phyloP scores from a whole-genome alignment of 495 filamentous ascomycete species.

The Trichoderma orchidacearum region DNA sequence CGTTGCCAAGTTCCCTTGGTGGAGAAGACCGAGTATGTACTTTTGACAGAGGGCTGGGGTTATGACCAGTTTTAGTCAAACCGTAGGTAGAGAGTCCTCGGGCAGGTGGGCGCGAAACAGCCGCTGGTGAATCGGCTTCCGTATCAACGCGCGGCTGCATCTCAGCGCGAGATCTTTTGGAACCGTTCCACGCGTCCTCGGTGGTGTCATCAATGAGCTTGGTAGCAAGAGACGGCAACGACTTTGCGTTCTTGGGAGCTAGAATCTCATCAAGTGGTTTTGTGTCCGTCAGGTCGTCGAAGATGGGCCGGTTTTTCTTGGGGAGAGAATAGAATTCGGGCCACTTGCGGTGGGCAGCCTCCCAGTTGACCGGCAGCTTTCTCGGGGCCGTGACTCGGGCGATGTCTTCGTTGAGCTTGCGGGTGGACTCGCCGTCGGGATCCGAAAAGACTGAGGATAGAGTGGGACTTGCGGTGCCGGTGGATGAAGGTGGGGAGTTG shows the following conservation, averaged over 20 bases:
- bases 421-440: constrained; percentile 31
- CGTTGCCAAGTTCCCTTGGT: not conserved
- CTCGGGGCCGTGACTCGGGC: constrained; percentile 4
- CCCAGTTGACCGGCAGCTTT: constrained; percentile 3
- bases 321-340: constrained; percentile 4
- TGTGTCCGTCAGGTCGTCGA: constrained; percentile 6
- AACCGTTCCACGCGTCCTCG: constrained; percentile 10
- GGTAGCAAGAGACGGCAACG: constrained; percentile 12
- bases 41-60: constrained; percentile 1
- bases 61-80: not conserved
- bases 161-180: constrained; percentile 18
- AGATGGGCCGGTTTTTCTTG: not conserved
- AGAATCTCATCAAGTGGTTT: not conserved
- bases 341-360: constrained; percentile 2
- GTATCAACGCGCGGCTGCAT: constrained; percentile 32
- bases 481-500: constrained; percentile 36
- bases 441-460: constrained; percentile 29
- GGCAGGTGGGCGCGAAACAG: constrained; percentile 16
- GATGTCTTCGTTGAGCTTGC: constrained; percentile 16
- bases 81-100: not conserved
- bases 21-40: not conserved
- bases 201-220: constrained; percentile 13
- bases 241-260: constrained; percentile 20
- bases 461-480: constrained; percentile 34
- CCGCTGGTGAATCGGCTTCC: constrained; percentile 26